Evolutionary conservation across 148 eudicot species (phyloP).

Genomic region (Cornus controversa): DNA sequence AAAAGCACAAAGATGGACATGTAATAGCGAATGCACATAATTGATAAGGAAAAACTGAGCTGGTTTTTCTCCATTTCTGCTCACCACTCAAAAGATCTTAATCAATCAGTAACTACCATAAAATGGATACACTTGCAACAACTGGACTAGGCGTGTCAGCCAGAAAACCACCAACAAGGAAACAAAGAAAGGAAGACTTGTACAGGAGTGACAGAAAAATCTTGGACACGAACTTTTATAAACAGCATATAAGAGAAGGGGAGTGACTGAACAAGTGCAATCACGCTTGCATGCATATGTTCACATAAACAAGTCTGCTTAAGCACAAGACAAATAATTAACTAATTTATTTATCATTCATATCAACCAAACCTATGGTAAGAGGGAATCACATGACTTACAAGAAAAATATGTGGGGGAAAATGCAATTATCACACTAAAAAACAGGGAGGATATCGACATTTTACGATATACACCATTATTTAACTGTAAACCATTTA

Average conservation of each 20-base stretch:
- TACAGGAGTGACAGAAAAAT: not conserved
- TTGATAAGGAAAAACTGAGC: not conserved
- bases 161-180: not conserved
- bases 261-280: not conserved
- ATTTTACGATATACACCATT: not conserved
- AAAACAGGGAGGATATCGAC: not conserved
- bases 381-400: not conserved
- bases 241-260: not conserved
- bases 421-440: not conserved
- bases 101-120: not conserved
- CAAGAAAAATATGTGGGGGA: not conserved
- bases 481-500: not conserved
- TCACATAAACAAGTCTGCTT: conserved; percentile 1
- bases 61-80: not conserved
- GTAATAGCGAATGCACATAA: not conserved
- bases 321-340: not conserved
- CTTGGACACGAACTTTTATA: not conserved
- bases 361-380: not conserved
- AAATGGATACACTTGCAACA: not conserved
- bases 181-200: not conserved
- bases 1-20: not conserved
- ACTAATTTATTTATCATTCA: not conserved
- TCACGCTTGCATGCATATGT: not conserved
- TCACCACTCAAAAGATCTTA: not conserved
- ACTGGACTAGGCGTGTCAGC: not conserved